These are phyloP conservation scores for Uncinocarpus reesii DNA, from an alignment of 2,329 filamentous ascomycete genomes.

Conservation along the genomic window DNA sequence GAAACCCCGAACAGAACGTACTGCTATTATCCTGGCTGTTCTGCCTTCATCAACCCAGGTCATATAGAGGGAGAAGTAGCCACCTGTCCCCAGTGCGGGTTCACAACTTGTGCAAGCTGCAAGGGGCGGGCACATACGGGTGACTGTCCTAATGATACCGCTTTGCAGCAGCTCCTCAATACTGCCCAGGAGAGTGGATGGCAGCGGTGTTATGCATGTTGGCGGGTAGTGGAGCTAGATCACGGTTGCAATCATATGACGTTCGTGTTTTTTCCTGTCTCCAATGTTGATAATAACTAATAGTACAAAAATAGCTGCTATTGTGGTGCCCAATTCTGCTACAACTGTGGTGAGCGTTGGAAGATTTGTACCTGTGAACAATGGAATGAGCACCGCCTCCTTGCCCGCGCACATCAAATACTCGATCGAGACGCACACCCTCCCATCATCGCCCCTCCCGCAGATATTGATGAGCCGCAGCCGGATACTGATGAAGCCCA, in stretches of 20 bases:
- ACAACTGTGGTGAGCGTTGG: constrained; percentile 38
- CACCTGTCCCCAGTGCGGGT: constrained; percentile 36
- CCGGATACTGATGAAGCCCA: not conserved
- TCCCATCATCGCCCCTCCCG: not conserved
- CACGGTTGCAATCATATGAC: constrained; percentile 49
- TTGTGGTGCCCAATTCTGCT: constrained; percentile 43
- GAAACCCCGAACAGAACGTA: constrained; percentile 43
- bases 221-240: constrained; percentile 40
- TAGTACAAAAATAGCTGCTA: constrained; percentile 31
- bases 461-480: not conserved
- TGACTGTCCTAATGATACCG: constrained; percentile 41
- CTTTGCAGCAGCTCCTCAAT: constrained; percentile 27
- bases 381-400: not conserved
- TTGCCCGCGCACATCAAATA: constrained; percentile 20
- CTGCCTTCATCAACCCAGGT: constrained; percentile 36
- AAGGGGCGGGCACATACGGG: constrained; percentile 39
- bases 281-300: not conserved
- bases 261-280: constrained; percentile 29
- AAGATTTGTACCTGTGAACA: constrained; percentile 32
- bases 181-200: constrained; percentile 38
- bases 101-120: constrained; percentile 43
- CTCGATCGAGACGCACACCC: constrained; percentile 4
- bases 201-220: constrained; percentile 44
- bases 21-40: constrained; percentile 40
- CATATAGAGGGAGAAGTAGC: constrained; percentile 30